phyloP scores from a whole-genome alignment of 2,329 filamentous ascomycete species.

The Arthrinium puccinioides region DNA sequence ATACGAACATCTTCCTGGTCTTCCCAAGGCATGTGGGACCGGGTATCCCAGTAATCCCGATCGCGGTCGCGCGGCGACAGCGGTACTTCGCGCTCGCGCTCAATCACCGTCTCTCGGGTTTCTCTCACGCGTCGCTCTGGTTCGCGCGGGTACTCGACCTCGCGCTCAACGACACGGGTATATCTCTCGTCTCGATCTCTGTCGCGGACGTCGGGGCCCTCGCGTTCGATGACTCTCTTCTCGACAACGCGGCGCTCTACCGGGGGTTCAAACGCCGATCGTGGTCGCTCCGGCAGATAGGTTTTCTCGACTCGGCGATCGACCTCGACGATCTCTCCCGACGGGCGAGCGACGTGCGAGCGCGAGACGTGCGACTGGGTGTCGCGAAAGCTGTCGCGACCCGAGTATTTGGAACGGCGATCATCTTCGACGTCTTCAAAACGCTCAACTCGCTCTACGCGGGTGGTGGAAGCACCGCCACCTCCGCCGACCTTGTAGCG shows the following conservation, averaged over 20 bases:
- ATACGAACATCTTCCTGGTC: slow-evolving; percentile 33
- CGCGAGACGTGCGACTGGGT: slow-evolving; percentile 23
- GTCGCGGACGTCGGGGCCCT: slow-evolving; percentile 6
- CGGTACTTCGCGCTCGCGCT: slow-evolving; percentile 23
- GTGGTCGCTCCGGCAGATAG: slow-evolving; percentile 40
- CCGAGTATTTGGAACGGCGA: slow-evolving; percentile 34
- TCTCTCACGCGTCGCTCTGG: slow-evolving; percentile 32
- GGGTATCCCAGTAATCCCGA: slow-evolving; percentile 39
- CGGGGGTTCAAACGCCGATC: slow-evolving; percentile 39
- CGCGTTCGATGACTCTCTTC: slow-evolving; percentile 22
- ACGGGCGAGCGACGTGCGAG: slow-evolving; percentile 25
- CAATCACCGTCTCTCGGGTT: slow-evolving; percentile 32
- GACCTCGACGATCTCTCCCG: slow-evolving; percentile 33
- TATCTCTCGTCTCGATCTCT: slow-evolving; percentile 4
- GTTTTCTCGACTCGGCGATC: slow-evolving; percentile 33
- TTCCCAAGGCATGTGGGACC: slow-evolving; percentile 24
- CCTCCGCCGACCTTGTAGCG: slow-evolving; percentile 23
- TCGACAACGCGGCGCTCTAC: slow-evolving; percentile 21
- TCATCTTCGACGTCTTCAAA: slow-evolving; percentile 38
- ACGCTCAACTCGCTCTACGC: slow-evolving; percentile 24
- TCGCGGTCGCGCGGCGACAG: slow-evolving; percentile 30
- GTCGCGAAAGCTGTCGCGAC: slow-evolving; percentile 6
- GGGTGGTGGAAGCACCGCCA: slow-evolving; percentile 11
- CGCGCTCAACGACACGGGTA: too few species aligned
- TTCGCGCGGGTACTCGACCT: slow-evolving; percentile 17